Evolutionary conservation across 176 grass and related monocot species (phyloP), one percentile per base, ranked within the genome.

Genomic region (Tillandsia fasciculata): DNA sequence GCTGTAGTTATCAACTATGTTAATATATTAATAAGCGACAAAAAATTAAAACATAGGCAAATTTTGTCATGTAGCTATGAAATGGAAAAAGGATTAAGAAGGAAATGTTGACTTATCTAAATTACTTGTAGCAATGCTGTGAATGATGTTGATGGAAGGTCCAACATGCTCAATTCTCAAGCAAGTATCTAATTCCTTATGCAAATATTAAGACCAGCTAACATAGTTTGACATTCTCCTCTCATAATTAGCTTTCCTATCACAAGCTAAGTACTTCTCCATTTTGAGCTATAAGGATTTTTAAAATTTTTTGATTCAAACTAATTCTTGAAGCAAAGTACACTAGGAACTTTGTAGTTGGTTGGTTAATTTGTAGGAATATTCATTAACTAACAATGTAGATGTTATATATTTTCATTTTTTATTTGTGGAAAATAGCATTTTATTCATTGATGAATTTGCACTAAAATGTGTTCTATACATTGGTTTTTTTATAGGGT

Each of bases 401-500:
- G 33, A 42, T 42, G 33, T 7, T 42, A 42, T 42, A 5, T 42
- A 42, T 42, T 42, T 42, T 42, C 33, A 7, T 42, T 6, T 42
- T 3, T 42, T 42, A 42, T 42, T 5, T 42, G 5, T 42, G 7
- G 33, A 42, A 42, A 42, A 42, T 7, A 7, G 33, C 33, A 42
- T 42, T 42, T 42, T 42, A 42, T 42, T 42, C 33, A 42, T 5
- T 42, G 33, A 42, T 42, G 24, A 13, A 29, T 28, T 66, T 12
- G 2, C 3, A 28, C 23, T 66, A 14, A 29, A 29, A 66, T 12
- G 12, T 70, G 8, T 15, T 70, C 7, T 52, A n/a, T 29, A 15
- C 18, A 3, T 51, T 69, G 65, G 12, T 14, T 2, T 14, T 28
- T 2, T 77, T 2, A 8, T 12, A 77, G 75, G 75, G 61, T 77